Conservation (phyloP, 345 rosid genomes). For the Murraya koenigii region DNA sequence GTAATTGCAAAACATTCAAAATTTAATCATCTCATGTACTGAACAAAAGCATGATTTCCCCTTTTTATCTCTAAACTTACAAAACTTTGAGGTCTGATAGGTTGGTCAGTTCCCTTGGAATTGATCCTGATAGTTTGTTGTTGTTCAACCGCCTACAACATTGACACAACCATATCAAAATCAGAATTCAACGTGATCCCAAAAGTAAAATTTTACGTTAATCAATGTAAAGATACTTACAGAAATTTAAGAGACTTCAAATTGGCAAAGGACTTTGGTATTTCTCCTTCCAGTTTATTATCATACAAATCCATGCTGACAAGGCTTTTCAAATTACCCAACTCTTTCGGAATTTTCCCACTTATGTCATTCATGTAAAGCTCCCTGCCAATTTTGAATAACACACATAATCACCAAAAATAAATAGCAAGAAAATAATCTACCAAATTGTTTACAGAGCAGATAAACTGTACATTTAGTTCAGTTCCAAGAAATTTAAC, state of each 20-base stretch:
- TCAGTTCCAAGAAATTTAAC: neutral
- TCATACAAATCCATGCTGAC: conserved; percentile 60
- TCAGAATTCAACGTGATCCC: neutral
- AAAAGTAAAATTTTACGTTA: neutral
- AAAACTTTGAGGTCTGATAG: conserved; percentile 57
- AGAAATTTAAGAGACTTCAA: conserved; percentile 65
- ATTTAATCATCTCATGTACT: neutral
- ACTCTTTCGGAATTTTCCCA: conserved; percentile 54
- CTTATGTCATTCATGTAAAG: conserved; percentile 48
- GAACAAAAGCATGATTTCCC: neutral
- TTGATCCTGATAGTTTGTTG: conserved; percentile 60
- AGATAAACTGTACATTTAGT: neutral
- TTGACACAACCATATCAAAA: conserved; percentile 13
- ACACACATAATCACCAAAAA: neutral
- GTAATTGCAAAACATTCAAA: neutral
- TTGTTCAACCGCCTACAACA: conserved; percentile 54
- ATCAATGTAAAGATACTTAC: conserved; percentile 35
- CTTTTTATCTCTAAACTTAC: conserved; percentile 38
- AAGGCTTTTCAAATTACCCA: conserved; percentile 56
- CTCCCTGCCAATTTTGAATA: conserved; percentile 46
- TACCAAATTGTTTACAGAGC: neutral
- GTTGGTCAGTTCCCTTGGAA: conserved; percentile 60
- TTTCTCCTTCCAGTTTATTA: conserved; percentile 53
- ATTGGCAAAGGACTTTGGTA: conserved; percentile 61
- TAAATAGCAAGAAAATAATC: neutral